Base-by-base conservation (phyloP, 805 yeast genomes). In the Spathaspora sp. region DNA sequence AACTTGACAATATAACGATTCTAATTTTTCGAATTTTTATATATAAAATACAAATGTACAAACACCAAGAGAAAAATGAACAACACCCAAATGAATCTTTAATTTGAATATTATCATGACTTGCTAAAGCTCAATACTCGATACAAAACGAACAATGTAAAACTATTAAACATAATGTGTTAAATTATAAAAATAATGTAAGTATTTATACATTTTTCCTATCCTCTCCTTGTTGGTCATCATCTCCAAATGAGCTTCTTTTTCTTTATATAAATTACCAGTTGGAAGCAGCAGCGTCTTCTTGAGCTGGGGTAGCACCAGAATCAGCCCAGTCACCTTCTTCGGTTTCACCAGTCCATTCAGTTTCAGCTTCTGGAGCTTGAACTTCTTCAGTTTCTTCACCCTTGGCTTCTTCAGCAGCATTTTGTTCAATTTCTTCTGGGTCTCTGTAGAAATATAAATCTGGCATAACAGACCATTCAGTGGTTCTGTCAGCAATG, bases 401-500 rank as follows among this genome's bases (percentile, higher is more conserved):
- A 55, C 69, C 61, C 67, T 73, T 77, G 62, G 72, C 67, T 68
- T 76, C 82, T 62, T 78, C 80, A 59, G 80, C 80, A 69, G 83
- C 83, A 66, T 79, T 83, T 68, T 83, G 82, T 81, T 90, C 97
- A 78, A 88, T 87, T 82, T 94, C 99, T 84, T 93, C 98, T 74
- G 99, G 99, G 83, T 94, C 97, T 87, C 99, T 94, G 97, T 94
- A 94, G 92, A 94, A 94, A 92, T 92, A 94, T 79, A 94, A 86
- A 83, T 94, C 99, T 78, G 98, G 98, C 99, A 94, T 94, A 76
- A 94, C 94, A 67, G 96, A 81, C 99, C 99, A 94, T 78, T 88
- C 86, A 78, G 94, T 89, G 66, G 88, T 75, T 86, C 99, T 91
- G 89, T 89, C 87, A 75, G 96, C 91, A 67, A 94, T 79, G 74